A percentile compares a stretch with the other conserved stretches of the same genome.
phyloP scores from a whole-genome alignment of 2,329 filamentous ascomycete species.

The Fusarium papillatum region DNA sequence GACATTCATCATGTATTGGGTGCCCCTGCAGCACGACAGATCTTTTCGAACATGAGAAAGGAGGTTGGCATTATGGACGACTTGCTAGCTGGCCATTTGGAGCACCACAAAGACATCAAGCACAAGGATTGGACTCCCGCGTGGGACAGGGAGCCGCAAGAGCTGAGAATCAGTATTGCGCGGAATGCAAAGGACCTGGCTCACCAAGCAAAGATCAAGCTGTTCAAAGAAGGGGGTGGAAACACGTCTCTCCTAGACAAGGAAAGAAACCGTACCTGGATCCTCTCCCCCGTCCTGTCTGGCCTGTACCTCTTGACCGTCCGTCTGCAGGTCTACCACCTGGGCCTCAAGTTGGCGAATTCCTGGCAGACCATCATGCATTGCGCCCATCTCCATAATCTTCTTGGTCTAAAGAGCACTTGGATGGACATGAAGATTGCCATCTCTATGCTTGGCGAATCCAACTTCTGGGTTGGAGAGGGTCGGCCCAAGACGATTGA shows the following conservation, averaged over 20 bases:
- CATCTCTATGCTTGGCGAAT: neutral
- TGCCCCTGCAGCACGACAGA: slow-evolving; percentile 4
- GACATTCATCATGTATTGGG: slow-evolving; percentile 54
- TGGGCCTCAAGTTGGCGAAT: neutral
- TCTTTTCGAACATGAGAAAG: slow-evolving; percentile 33
- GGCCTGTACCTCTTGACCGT: neutral
- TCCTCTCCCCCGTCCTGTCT: neutral
- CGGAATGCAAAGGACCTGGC: neutral
- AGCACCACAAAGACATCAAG: slow-evolving; percentile 48
- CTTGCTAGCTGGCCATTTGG: slow-evolving; percentile 43
- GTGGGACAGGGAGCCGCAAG: neutral
- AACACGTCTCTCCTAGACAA: neutral
- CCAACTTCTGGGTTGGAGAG: neutral
- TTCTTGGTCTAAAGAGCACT: neutral
- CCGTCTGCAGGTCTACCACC: neutral
- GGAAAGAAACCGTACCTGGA: neutral
- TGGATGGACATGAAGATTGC: neutral
- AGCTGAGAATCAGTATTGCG: neutral
- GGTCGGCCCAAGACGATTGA: neutral
- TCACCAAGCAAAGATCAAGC: neutral
- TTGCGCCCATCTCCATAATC: neutral
- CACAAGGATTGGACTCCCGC: slow-evolving; percentile 47
- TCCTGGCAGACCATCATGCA: neutral
- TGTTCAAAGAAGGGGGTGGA: neutral
- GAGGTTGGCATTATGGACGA: slow-evolving; percentile 21